A percentile compares a stretch with the other conserved stretches of the same genome.
These are phyloP conservation scores for Moringa oleifera DNA, from an alignment of 345 rosid genomes.

Conservation along the genomic window DNA sequence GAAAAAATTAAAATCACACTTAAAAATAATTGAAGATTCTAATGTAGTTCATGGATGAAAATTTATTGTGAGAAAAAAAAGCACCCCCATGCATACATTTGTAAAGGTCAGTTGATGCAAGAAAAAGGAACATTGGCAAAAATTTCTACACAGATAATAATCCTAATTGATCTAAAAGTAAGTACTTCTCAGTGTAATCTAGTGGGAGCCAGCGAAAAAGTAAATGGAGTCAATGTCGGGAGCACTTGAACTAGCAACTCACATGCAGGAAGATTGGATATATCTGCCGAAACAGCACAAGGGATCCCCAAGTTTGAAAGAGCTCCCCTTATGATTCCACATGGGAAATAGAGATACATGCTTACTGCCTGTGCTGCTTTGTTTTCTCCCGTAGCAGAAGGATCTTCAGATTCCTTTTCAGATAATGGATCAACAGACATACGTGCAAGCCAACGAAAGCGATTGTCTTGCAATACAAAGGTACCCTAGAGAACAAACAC, in stretches of 20 bases:
- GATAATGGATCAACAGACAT: conserved; percentile 56
- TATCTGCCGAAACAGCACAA: conserved; percentile 94
- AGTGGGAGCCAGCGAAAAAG: neutral
- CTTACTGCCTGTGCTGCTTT: conserved; percentile 69
- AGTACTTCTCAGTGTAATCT: too few species aligned
- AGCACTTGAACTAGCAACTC: conserved; percentile 26
- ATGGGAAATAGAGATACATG: conserved; percentile 89
- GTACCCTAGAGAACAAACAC: conserved; percentile 64
- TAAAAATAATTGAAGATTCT: too few species aligned
- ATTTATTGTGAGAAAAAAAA: too few species aligned
- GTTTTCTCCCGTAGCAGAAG: conserved; percentile 46
- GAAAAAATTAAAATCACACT: too few species aligned
- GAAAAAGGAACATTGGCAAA: neutral
- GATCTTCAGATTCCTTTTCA: conserved; percentile 52
- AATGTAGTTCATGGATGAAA: too few species aligned
- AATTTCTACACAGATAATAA: neutral
- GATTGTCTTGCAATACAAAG: conserved; percentile 94
- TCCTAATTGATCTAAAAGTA: conserved; percentile 2
- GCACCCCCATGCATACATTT: neutral
- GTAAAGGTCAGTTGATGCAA: neutral
- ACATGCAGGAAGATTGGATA: conserved; percentile 93
- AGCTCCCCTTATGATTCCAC: conserved; percentile 95
- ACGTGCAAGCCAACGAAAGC: conserved; percentile 81
- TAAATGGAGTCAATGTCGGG: neutral
- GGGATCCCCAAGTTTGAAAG: conserved; percentile 96